Evolutionary conservation across 2,329 filamentous ascomycete genomes (phyloP), one percentile per base, ranked within the genome.

Genomic region (Monosporascus ibericus): DNA sequence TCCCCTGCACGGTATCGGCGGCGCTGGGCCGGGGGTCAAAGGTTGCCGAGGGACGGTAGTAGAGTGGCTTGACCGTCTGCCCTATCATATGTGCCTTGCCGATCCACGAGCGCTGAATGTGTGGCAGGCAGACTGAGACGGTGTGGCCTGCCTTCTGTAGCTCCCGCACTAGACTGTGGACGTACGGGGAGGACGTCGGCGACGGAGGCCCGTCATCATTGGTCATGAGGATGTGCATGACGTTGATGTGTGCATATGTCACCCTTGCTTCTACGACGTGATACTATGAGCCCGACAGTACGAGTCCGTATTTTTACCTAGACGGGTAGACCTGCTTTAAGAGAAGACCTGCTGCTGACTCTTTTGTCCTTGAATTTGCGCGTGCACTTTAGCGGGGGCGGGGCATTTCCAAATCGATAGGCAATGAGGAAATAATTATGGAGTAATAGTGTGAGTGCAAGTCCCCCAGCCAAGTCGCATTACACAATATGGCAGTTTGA

Each of bases 31-130:
- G 75, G 15, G 70, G 68, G 34, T 66, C 62, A 47, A 66, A 67
- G 8, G 63, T 54, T 4, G 62, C 63, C 5, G 74, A 72, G 1
- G 81, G 81, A 1, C 87, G 87, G 75, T 91, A 96, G 75, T 95
- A 96, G 27, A 82, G 79, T 8, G 91, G 91, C 67, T 86, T 90
- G 56, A 95, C 82, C 9, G 88, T 88, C 68, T 92, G 87, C 52
- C 92, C 92, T 63, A 97, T 91, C 65, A 97, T 88, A 71, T 97
- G 94, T 3, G 94, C 94, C 76, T 99, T 99, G 63, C 92, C 92
- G 64, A 99, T 97, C 94, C 94, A 99, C 52, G 91, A 96, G 57
- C 92, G 85, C 73, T 99, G 94, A 6, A 86, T 86, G 69, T 96
- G 84, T 2, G 94, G 94, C 15, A 99, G 82, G 58, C 94, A 87